These are phyloP conservation scores for Cichorium intybus DNA, from an alignment of 140 eudicot genomes.

Conservation along the genomic window DNA sequence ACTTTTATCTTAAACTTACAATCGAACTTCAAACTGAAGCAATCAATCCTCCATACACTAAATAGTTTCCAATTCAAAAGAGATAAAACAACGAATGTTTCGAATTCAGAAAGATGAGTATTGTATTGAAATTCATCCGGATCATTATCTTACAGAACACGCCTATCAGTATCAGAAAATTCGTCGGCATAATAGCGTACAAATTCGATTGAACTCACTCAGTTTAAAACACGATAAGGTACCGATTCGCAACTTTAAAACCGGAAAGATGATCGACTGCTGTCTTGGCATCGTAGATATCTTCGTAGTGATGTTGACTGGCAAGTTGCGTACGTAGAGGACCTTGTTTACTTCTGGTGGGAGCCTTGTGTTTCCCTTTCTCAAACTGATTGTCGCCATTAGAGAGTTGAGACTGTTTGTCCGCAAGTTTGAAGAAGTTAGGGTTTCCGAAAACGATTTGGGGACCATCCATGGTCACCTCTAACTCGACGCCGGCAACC, in stretches of 20 bases:
- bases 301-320: slow-evolving; percentile 93
- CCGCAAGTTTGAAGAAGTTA: neutral
- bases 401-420: neutral
- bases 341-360: slow-evolving; percentile 82
- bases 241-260: slow-evolving; percentile 76
- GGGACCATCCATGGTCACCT: too few species aligned
- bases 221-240: slow-evolving; percentile 60
- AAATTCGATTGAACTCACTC: neutral
- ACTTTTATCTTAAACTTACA: neutral
- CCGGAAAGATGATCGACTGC: slow-evolving; percentile 84
- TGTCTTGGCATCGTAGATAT: slow-evolving; percentile 78
- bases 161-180: neutral
- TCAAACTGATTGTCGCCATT: slow-evolving; percentile 60
- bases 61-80: neutral
- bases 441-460: slow-evolving; percentile 22
- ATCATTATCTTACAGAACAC: neutral
- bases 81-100: neutral
- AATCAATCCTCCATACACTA: neutral
- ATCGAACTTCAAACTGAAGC: neutral
- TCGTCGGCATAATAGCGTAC: neutral
- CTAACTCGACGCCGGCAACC: too few species aligned
- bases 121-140: slow-evolving; percentile 1
- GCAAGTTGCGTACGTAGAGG: slow-evolving; percentile 63
- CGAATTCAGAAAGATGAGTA: neutral
- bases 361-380: slow-evolving; percentile 68